Base-by-base conservation (phyloP, 805 yeast genomes). In the Wickerhamomyces bovis region DNA sequence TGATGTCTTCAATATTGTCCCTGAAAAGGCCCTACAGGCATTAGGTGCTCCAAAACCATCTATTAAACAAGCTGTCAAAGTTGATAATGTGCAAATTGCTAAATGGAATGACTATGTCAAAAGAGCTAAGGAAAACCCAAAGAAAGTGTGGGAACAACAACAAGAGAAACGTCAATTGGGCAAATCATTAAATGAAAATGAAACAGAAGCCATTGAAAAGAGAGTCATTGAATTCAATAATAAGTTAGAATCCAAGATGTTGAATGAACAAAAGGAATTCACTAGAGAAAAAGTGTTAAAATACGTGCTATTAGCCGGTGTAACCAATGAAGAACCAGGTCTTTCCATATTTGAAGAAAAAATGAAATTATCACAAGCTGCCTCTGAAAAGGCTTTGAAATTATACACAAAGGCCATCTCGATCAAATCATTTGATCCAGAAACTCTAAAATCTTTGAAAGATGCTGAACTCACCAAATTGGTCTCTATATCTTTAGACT, bases 11-110 rank as follows among this genome's bases (percentile, higher is more conserved):
- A 73, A 81, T 50, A 96, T 90, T 36, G 78, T 76, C 43, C 97
- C 98, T 11, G 90, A 83, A 51, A 82, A 83, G 57, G 98, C 89
- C 10, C 70, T 92, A 46, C 75, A 73, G 49, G 97, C 97, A 2
- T 68, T 90, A 65, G 98, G 98, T 52, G 79, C 86, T 43, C 71
- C 74, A 49, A 92, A 90, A 67, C 98, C 98, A 44, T 73, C 85
- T 47, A 64, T 85, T 40, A 76, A 75, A 53, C 73, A 81, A 58
- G 78, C 96, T 10, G 69, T 85, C 45, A 77, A 78, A 53, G 73
- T 83, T 39, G 96, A 89, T 62, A 79, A 78, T 58, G 71, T 71
- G 20, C 96, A 89, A 64, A 79, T 87, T 42, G 69, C 74, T 23
- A 75, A 77, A 52, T 92, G 90, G 94, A 89, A 89, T 67, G 70